Percentiles rank a stretch among this genome's conserved stretches.
Evolutionary conservation across 306 rosid species (phyloP).

Genomic region (Abrus precatorius): DNA sequence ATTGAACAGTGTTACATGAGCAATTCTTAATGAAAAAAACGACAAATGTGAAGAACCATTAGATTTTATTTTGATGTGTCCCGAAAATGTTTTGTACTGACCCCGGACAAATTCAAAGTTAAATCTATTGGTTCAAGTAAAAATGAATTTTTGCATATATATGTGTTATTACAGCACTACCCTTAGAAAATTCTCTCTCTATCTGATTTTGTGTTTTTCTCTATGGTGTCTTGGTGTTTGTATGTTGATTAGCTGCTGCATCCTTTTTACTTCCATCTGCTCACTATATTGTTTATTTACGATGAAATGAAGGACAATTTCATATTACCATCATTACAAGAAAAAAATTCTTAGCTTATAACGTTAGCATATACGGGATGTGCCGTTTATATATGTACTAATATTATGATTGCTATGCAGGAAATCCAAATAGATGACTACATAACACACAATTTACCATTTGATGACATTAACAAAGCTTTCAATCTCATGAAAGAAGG

Average conservation of each 20-base stretch:
- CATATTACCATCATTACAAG: background rate
- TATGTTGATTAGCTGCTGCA: background rate
- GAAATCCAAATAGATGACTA: conserved; percentile 87
- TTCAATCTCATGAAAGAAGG: conserved; percentile 89
- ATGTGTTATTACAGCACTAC: background rate
- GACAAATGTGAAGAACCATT: background rate
- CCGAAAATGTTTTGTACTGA: conserved; percentile 1
- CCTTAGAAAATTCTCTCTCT: background rate
- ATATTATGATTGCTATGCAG: conserved; percentile 57
- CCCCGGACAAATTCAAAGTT: background rate
- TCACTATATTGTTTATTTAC: background rate
- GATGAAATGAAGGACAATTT: background rate
- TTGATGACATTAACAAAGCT: conserved; percentile 83
- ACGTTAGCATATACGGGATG: background rate
- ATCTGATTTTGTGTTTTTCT: background rate
- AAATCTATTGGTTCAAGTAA: background rate
- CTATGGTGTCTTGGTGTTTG: background rate
- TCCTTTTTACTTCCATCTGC: conserved; percentile 1
- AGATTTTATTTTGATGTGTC: background rate
- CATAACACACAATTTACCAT: conserved; percentile 78
- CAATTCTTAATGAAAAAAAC: background rate
- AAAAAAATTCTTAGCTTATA: background rate
- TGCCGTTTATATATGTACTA: background rate
- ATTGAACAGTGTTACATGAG: background rate
- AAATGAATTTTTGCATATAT: background rate